phyloP scores from a whole-genome alignment of 345 rosid genomes.

The Conringia planisiliqua region DNA sequence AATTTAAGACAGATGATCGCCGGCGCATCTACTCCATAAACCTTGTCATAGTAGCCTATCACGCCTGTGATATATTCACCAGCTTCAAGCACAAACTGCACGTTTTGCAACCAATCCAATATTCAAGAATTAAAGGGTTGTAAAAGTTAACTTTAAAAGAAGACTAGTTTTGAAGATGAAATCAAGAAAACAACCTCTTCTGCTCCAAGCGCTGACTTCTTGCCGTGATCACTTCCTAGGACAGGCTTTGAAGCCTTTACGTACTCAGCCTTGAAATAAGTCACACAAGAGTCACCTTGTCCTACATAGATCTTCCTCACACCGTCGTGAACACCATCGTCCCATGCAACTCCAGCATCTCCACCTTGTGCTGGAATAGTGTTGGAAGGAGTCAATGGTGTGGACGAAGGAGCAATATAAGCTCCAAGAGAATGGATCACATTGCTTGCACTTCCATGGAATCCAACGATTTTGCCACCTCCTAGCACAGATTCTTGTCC shows the following conservation, averaged over 20 bases:
- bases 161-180: not conserved
- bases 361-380: slow-evolving; percentile 29
- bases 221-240: slow-evolving; percentile 26
- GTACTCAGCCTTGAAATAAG: slow-evolving; percentile 25
- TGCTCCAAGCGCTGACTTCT: slow-evolving; percentile 23
- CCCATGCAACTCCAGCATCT: slow-evolving; percentile 33
- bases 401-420: slow-evolving; percentile 14
- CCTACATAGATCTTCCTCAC: slow-evolving; percentile 29
- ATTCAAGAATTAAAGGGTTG: not conserved
- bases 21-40: slow-evolving; percentile 12
- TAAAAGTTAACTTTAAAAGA: not conserved
- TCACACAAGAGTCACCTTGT: slow-evolving; percentile 30
- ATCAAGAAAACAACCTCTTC: slow-evolving; percentile 25
- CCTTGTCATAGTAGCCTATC: slow-evolving; percentile 23
- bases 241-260: slow-evolving; percentile 17
- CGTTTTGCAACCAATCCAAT: slow-evolving; percentile 13
- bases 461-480: slow-evolving; percentile 34
- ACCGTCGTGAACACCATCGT: slow-evolving; percentile 32
- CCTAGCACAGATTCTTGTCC: slow-evolving; percentile 25
- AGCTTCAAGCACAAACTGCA: slow-evolving; percentile 34
- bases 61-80: slow-evolving; percentile 26
- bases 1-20: slow-evolving; percentile 16
- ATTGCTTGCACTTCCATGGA: slow-evolving; percentile 28
- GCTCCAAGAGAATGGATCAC: slow-evolving; percentile 30
- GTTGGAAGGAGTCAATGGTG: slow-evolving; percentile 11